Conservation (phyloP, 768 basidiomycete genomes). For the Scleroderma bovista region DNA sequence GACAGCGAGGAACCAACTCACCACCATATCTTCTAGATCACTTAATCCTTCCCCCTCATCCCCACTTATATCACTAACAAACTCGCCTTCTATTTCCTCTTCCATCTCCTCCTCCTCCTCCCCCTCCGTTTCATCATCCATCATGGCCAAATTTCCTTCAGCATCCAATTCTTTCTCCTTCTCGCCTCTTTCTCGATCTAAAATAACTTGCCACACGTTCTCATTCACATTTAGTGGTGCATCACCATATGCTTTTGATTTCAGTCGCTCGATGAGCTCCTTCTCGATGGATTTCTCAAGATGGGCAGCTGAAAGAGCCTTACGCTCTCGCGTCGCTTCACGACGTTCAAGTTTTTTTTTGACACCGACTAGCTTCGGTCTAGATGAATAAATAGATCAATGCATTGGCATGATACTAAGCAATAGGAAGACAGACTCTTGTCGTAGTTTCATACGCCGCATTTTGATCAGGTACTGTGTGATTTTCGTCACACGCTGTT, state of each 20-base stretch:
- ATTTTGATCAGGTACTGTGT: constrained; percentile 99
- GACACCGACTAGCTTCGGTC: constrained; percentile 89
- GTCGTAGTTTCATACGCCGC: constrained; percentile 80
- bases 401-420: background rate
- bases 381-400: constrained; percentile 23
- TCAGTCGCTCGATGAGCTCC: constrained; percentile 91
- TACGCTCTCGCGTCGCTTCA: constrained; percentile 88
- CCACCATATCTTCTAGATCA: constrained; percentile 63
- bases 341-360: constrained; percentile 97
- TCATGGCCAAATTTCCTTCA: constrained; percentile 36
- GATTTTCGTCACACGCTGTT: constrained; percentile 97
- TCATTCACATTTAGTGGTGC: constrained; percentile 98
- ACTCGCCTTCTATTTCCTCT: constrained; percentile 49
- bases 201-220: constrained; percentile 87
- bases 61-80: constrained; percentile 51
- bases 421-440: constrained; percentile 55
- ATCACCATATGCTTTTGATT: constrained; percentile 96
- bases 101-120: constrained; percentile 49
- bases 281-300: constrained; percentile 94
- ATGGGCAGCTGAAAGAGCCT: constrained; percentile 92
- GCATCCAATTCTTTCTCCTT: constrained; percentile 40
- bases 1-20: constrained; percentile 30
- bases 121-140: constrained; percentile 52
- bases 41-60: constrained; percentile 37
- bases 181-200: constrained; percentile 69